Evolutionary conservation across 208 protist species (phyloP).

Genomic region (Herpetomonas samuelpessoai): DNA sequence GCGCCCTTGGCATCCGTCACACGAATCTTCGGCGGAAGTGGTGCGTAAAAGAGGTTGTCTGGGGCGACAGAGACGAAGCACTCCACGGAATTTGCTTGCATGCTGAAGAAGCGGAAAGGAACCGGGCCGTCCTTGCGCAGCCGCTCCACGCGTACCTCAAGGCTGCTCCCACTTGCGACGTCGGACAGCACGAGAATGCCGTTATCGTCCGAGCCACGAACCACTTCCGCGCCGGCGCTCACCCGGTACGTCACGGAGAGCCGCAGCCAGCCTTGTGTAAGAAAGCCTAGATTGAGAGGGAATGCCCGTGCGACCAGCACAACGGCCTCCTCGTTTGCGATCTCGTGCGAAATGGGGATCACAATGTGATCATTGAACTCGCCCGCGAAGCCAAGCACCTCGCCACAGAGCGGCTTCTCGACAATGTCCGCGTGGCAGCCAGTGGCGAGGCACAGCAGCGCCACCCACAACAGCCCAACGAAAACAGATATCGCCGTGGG

Average conservation of each 20-base stretch:
- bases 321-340: slow-evolving; percentile 38
- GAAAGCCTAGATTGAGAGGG: slow-evolving; percentile 20
- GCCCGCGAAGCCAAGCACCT: slow-evolving; percentile 69
- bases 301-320: slow-evolving; percentile 59
- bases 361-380: slow-evolving; percentile 58
- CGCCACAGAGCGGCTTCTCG: slow-evolving; percentile 40
- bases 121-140: slow-evolving; percentile 48
- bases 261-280: slow-evolving; percentile 44
- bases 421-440: background rate
- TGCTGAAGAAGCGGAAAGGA: slow-evolving; percentile 79
- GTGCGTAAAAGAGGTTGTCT: slow-evolving; percentile 42
- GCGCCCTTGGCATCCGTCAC: background rate
- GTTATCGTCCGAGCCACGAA: slow-evolving; percentile 39
- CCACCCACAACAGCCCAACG: background rate
- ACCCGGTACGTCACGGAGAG: slow-evolving; percentile 61
- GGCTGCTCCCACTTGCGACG: slow-evolving; percentile 43
- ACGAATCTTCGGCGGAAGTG: slow-evolving; percentile 33
- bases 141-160: slow-evolving; percentile 57
- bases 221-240: slow-evolving; percentile 22
- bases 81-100: slow-evolving; percentile 58
- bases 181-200: slow-evolving; percentile 51
- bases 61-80: slow-evolving; percentile 65
- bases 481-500: no score
- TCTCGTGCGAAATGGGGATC: slow-evolving; percentile 41
- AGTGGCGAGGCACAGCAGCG: background rate